phyloP scores from a whole-genome alignment of 176 grass and related monocot genomes.

The Neostapfia colusana region DNA sequence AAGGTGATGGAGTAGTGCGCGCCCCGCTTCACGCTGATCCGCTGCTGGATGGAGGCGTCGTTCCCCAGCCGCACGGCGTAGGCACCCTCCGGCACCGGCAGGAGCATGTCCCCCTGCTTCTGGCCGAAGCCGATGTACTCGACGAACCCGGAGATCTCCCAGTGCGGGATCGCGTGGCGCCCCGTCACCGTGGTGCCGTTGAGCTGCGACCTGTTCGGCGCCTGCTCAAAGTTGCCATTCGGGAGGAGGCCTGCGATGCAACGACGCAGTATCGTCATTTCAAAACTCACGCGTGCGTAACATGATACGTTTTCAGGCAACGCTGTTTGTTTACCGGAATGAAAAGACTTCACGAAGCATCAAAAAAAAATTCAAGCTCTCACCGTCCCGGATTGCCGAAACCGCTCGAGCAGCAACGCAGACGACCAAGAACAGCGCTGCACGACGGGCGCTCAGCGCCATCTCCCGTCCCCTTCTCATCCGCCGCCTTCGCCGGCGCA shows the following conservation, averaged over 20 bases:
- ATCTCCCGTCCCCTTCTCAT: slow-evolving; percentile 1
- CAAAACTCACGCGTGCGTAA: background rate
- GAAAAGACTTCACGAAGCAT: background rate
- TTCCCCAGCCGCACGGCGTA: slow-evolving; percentile 59
- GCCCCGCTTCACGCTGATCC: slow-evolving; percentile 37
- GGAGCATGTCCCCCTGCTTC: slow-evolving; percentile 58
- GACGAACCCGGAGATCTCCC: slow-evolving; percentile 52
- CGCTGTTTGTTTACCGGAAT: background rate
- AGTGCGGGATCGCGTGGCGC: slow-evolving; percentile 45
- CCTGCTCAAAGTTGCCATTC: slow-evolving; percentile 64
- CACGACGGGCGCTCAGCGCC: background rate
- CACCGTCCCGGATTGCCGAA: slow-evolving; percentile 37
- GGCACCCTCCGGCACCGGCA: slow-evolving; percentile 61
- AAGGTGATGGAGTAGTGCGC: slow-evolving; percentile 60
- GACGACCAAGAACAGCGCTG: slow-evolving; percentile 25
- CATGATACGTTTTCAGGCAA: background rate
- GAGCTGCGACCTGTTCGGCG: slow-evolving; percentile 39
- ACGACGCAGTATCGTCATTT: background rate
- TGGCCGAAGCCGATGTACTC: slow-evolving; percentile 56
- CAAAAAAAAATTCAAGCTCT: background rate
- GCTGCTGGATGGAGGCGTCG: slow-evolving; percentile 56
- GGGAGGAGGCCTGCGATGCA: slow-evolving; percentile 43
- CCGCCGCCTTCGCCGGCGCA: background rate
- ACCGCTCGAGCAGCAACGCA: slow-evolving; percentile 24
- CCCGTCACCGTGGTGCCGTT: slow-evolving; percentile 42